phyloP scores from a whole-genome alignment of 345 rosid genomes.

The Turritis glabra region DNA sequence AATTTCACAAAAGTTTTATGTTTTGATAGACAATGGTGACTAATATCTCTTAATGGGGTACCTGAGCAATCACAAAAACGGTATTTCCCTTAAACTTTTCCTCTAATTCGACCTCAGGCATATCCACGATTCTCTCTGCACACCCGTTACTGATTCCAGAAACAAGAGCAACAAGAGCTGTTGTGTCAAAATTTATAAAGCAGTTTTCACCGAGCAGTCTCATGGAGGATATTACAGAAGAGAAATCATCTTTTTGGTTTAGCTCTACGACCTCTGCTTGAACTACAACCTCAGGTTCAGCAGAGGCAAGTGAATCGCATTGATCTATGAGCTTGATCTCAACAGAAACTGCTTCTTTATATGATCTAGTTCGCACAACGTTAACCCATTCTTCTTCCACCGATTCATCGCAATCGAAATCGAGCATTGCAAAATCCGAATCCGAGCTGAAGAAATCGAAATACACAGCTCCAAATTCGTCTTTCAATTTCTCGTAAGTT shows the following conservation, averaged over 20 bases:
- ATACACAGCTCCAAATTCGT: conserved; percentile 58
- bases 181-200: conserved; percentile 73
- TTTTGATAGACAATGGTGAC: not conserved
- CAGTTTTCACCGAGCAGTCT: conserved; percentile 40
- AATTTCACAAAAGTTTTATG: not conserved
- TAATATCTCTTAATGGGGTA: not conserved
- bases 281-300: conserved; percentile 21
- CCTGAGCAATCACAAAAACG: conserved; percentile 82
- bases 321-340: conserved; percentile 58
- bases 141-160: conserved; percentile 88
- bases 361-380: conserved; percentile 45
- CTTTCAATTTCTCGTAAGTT: conserved; percentile 39
- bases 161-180: conserved; percentile 81
- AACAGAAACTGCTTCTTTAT: conserved; percentile 50
- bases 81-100: conserved; percentile 76
- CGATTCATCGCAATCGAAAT: conserved; percentile 51
- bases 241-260: conserved; percentile 36
- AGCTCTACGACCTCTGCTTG: conserved; percentile 31
- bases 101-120: conserved; percentile 50
- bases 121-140: conserved; percentile 52
- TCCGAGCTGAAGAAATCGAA: conserved; percentile 26
- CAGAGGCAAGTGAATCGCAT: conserved; percentile 12
- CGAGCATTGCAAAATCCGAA: conserved; percentile 40
- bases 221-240: conserved; percentile 49
- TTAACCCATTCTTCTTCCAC: conserved; percentile 67